Evolutionary conservation across 2,329 filamentous ascomycete genomes (phyloP).

Genomic region (Diaporthe capsici): DNA sequence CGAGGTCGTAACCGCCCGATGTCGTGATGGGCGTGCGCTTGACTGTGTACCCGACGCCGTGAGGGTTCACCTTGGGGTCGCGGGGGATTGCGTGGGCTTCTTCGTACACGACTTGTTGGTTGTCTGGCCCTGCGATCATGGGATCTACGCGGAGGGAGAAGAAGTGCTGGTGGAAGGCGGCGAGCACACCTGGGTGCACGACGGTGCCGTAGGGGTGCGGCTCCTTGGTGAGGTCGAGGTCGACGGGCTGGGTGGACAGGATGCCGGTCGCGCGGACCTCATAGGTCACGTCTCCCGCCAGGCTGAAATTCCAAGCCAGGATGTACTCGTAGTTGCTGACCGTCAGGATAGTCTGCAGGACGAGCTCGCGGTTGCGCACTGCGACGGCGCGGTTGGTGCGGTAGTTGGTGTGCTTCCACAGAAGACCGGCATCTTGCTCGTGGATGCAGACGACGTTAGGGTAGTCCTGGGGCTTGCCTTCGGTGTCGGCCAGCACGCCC

Average conservation of each 20-base stretch:
- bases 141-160: conserved; percentile 77
- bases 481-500: conserved; percentile 39
- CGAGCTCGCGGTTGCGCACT: conserved; percentile 64
- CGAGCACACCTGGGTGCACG: conserved; percentile 73
- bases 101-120: conserved; percentile 69
- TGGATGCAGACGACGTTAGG: conserved; percentile 69
- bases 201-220: conserved; percentile 69
- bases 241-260: conserved; percentile 65
- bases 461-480: conserved; percentile 37
- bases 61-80: conserved; percentile 57
- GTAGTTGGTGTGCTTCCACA: conserved; percentile 71
- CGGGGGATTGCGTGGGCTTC: conserved; percentile 69
- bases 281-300: conserved; percentile 55
- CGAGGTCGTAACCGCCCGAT: conserved; percentile 62
- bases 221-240: conserved; percentile 67
- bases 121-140: conserved; percentile 70
- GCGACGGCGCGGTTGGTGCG: conserved; percentile 66
- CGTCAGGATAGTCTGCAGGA: conserved; percentile 70
- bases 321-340: conserved; percentile 69
- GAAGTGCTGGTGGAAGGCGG: conserved; percentile 82
- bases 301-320: conserved; percentile 58
- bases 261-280: conserved; percentile 58
- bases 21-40: conserved; percentile 61
- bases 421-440: conserved; percentile 70
- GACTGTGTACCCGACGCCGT: conserved; percentile 65